Evolutionary conservation across 1,284 basidiomycete genomes (phyloP).

Genomic region (Peniophora sp.): DNA sequence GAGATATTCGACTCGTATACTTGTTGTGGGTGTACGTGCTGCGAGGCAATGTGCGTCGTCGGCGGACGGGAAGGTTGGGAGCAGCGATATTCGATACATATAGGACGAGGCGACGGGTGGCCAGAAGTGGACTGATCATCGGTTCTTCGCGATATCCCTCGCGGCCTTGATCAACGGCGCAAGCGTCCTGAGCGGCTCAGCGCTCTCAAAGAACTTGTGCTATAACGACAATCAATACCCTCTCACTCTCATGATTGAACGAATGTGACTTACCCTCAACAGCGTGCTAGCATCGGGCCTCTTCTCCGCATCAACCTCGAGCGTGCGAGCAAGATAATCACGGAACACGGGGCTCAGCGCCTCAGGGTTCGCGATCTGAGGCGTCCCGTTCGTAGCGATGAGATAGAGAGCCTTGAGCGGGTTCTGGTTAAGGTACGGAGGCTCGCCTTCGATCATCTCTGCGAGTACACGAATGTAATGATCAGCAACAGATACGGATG

Average conservation of each 20-base stretch:
- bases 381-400: conserved; percentile 98
- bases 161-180: conserved; percentile 93
- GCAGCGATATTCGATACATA: no score
- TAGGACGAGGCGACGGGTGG: no score
- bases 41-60: no score
- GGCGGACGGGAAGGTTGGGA: no score
- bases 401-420: conserved; percentile 92
- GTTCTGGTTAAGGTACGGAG: conserved; percentile 96
- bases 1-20: no score
- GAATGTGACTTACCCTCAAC: conserved; percentile 38
- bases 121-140: no score
- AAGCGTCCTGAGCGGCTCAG: conserved; percentile 82
- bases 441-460: conserved; percentile 99
- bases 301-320: conserved; percentile 94
- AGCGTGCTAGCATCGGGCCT: conserved; percentile 85
- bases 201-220: conserved; percentile 86
- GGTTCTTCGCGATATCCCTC: conserved; percentile 65
- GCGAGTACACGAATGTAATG: conserved; percentile 7
- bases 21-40: no score
- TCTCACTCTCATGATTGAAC: no score
- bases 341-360: conserved; percentile 82
- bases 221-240: no score
- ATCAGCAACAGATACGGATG: conserved; percentile 5
- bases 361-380: conserved; percentile 93
- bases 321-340: conserved; percentile 84